phyloP scores from a whole-genome alignment of 2,329 filamentous ascomycete genomes.

The Chaetomium strumarium region DNA sequence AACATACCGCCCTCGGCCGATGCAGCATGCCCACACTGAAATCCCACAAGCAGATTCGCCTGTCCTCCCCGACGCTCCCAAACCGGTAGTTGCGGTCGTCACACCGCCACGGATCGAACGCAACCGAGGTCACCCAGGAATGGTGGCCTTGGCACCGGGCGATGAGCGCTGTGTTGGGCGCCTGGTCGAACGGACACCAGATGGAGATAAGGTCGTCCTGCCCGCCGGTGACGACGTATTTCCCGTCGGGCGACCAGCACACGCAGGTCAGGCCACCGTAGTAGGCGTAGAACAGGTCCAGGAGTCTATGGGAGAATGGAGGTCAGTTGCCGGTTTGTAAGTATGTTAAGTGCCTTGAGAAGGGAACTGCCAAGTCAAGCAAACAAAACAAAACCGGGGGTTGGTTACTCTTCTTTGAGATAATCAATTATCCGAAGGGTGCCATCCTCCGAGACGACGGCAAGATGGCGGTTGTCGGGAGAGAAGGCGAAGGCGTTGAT shows the following conservation, averaged over 20 bases:
- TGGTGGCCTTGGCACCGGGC: constrained; percentile 92
- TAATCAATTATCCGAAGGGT: constrained; percentile 88
- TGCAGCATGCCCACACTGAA: constrained; percentile 97
- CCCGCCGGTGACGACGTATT: constrained; percentile 90
- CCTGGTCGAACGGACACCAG: constrained; percentile 73
- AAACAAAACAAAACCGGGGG: neutral
- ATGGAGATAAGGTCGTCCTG: constrained; percentile 96
- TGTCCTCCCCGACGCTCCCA: constrained; percentile 92
- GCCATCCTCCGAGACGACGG: constrained; percentile 87
- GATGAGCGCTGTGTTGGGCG: constrained; percentile 54
- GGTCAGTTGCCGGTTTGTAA: neutral
- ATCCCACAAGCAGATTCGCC: constrained; percentile 87
- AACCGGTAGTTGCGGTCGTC: constrained; percentile 94
- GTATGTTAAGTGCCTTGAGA: neutral
- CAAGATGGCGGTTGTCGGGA: constrained; percentile 78
- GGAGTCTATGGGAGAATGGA: constrained; percentile 48
- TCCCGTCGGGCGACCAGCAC: constrained; percentile 95
- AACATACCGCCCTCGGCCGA: constrained; percentile 68
- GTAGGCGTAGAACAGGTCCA: constrained; percentile 83
- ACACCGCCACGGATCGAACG: constrained; percentile 95
- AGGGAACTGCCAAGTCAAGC: neutral
- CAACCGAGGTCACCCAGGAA: constrained; percentile 89
- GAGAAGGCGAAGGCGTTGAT: constrained; percentile 92
- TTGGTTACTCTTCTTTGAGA: constrained; percentile 68
- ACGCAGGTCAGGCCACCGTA: constrained; percentile 91